These are phyloP conservation scores for Rhodamnia argentea DNA, from an alignment of 345 rosid genomes.

Conservation along the genomic window DNA sequence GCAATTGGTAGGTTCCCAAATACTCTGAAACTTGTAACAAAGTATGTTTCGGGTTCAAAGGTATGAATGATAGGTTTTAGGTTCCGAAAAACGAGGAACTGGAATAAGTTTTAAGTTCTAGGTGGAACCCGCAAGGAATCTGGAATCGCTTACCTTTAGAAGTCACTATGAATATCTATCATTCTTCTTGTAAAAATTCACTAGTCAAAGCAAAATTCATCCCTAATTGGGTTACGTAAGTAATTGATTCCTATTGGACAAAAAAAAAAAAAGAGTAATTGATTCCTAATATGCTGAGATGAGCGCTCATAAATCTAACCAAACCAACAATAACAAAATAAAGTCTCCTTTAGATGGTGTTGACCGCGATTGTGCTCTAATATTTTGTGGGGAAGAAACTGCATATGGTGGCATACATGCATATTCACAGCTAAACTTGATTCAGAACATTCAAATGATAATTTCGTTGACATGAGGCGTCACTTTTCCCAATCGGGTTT, in stretches of 20 bases:
- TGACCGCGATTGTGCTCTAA: too few relatives aligned
- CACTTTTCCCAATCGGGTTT: not conserved
- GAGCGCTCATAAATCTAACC: not conserved
- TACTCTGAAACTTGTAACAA: too few relatives aligned
- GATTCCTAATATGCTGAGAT: not conserved
- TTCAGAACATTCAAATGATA: not conserved
- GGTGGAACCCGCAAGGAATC: too few relatives aligned
- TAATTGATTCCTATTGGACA: not conserved
- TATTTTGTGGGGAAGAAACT: not conserved
- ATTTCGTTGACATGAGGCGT: not conserved
- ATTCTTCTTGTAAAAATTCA: not conserved
- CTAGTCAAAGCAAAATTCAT: not conserved
- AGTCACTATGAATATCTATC: not conserved
- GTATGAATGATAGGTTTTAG: too few relatives aligned
- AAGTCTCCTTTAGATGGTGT: not conserved
- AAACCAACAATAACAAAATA: not conserved
- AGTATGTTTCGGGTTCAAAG: too few relatives aligned
- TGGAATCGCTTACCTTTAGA: not conserved
- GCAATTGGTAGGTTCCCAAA: too few relatives aligned
- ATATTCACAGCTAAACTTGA: not conserved
- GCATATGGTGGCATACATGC: not conserved
- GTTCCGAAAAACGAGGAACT: too few relatives aligned
- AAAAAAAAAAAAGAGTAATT: too few relatives aligned
- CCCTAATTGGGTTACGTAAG: not conserved
- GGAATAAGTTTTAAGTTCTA: too few relatives aligned